These are phyloP conservation scores for Phytopythium oedochilum DNA, from an alignment of 352 stramenopile species.

Conservation along the genomic window DNA sequence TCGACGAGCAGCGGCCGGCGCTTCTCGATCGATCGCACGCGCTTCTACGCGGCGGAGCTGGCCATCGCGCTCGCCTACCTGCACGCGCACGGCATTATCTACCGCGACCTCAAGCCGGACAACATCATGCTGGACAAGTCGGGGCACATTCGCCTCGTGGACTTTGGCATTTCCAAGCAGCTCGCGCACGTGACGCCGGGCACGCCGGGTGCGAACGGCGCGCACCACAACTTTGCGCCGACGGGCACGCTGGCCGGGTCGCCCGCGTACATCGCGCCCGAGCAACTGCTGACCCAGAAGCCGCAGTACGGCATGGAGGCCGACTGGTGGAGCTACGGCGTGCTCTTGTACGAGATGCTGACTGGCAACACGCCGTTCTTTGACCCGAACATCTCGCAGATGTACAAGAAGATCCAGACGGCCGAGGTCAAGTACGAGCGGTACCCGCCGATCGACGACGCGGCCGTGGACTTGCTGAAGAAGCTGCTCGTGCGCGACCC, in stretches of 20 bases:
- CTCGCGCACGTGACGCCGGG: conserved; percentile 19
- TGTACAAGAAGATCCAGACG: conserved; percentile 90
- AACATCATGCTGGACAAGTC: conserved; percentile 89
- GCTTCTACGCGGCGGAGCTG: conserved; percentile 87
- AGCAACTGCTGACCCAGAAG: conserved; percentile 81
- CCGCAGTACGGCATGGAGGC: conserved; percentile 83
- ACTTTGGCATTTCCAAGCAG: conserved; percentile 90
- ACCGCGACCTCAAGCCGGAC: conserved; percentile 86
- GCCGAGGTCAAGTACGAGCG: conserved; percentile 79
- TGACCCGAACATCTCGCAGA: conserved; percentile 76
- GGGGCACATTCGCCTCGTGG: conserved; percentile 85
- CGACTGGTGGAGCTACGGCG: conserved; percentile 91
- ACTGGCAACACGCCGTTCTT: conserved; percentile 87
- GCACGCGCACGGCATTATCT: conserved; percentile 83
- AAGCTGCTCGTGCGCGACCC: conserved; percentile 78
- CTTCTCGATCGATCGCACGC: conserved; percentile 59
- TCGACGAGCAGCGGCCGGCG: conserved; percentile 66
- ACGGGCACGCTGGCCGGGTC: conserved; percentile 76
- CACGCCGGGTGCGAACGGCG: conserved; percentile 9
- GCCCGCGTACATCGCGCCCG: conserved; percentile 81
- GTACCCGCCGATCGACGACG: conserved; percentile 56
- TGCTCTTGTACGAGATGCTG: conserved; percentile 89
- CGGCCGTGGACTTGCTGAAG: conserved; percentile 67
- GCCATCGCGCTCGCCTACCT: conserved; percentile 85
- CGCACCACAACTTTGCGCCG: conserved; percentile 43